Percentiles rank a stretch among this genome's conserved stretches.
Evolutionary conservation across 208 protist species (phyloP).

Genomic region (Herpetomonas samuelpessoai): DNA sequence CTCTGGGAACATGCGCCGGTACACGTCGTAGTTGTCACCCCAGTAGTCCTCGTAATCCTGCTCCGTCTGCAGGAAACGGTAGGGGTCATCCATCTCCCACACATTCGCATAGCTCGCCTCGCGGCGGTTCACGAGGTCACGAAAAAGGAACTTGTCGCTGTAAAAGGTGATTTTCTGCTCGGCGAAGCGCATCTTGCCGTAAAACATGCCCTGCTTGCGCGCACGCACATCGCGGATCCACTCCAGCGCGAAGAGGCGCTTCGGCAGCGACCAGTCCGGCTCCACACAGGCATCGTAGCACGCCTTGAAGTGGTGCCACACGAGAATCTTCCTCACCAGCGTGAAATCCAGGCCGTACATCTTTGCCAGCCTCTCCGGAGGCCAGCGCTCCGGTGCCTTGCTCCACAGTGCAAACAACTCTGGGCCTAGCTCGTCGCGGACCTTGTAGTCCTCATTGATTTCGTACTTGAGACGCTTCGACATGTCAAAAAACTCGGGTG

Average conservation of each 20-base stretch:
- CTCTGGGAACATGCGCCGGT: slow-evolving; percentile 92
- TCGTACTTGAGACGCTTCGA: slow-evolving; percentile 89
- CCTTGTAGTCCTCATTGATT: slow-evolving; percentile 95
- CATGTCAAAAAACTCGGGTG: slow-evolving; percentile 94
- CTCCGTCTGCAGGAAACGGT: slow-evolving; percentile 93
- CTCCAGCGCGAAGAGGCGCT: slow-evolving; percentile 91
- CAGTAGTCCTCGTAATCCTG: slow-evolving; percentile 94
- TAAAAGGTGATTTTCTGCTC: slow-evolving; percentile 94
- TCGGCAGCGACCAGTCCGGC: slow-evolving; percentile 92
- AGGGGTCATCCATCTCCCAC: slow-evolving; percentile 95
- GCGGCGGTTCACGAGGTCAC: slow-evolving; percentile 89
- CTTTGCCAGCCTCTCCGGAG: slow-evolving; percentile 90
- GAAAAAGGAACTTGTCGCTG: slow-evolving; percentile 93
- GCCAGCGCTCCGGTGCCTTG: slow-evolving; percentile 92
- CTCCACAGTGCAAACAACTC: slow-evolving; percentile 93
- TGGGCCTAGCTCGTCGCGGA: slow-evolving; percentile 91
- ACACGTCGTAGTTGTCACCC: slow-evolving; percentile 95
- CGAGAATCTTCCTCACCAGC: slow-evolving; percentile 88
- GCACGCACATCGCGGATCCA: slow-evolving; percentile 91
- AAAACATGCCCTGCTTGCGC: slow-evolving; percentile 89
- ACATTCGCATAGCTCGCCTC: slow-evolving; percentile 94
- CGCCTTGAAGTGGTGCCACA: slow-evolving; percentile 94
- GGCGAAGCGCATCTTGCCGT: slow-evolving; percentile 91
- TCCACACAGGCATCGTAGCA: slow-evolving; percentile 94
- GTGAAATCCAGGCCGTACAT: slow-evolving; percentile 95